Evolutionary conservation across 2,329 filamentous ascomycete species (phyloP).

Genomic region (Aspergillus sclerotialis): DNA sequence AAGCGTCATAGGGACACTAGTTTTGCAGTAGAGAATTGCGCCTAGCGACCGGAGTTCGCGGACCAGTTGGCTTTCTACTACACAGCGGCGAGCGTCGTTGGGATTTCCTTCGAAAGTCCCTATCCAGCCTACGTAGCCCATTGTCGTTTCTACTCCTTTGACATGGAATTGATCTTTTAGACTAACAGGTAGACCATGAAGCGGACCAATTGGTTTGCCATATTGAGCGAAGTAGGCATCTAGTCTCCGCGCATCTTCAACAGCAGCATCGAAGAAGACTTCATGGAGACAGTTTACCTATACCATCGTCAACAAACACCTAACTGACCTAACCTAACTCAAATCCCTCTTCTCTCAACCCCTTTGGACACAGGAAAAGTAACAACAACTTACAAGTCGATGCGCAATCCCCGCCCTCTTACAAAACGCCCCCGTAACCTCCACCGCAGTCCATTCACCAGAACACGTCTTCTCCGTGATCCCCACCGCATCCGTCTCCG

Average conservation of each 20-base stretch:
- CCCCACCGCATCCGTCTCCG: conserved; percentile 51
- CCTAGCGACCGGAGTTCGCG: conserved; percentile 48
- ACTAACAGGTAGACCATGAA: conserved; percentile 57
- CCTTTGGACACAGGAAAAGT: too few relatives aligned
- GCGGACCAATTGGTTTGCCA: conserved; percentile 46
- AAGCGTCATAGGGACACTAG: conserved; percentile 49
- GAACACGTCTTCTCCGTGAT: conserved; percentile 49
- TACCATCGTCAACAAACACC: neutral
- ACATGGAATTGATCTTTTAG: conserved; percentile 45
- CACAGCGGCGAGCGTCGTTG: too few relatives aligned
- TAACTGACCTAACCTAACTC: too few relatives aligned
- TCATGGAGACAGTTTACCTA: conserved; percentile 48
- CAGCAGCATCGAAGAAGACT: conserved; percentile 47
- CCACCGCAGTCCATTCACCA: conserved; percentile 51
- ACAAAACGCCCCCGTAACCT: conserved; percentile 51
- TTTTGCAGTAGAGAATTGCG: conserved; percentile 51
- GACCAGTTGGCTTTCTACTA: too few relatives aligned
- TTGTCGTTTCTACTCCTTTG: conserved; percentile 48
- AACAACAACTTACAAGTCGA: conserved; percentile 43
- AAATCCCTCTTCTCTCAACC: too few relatives aligned
- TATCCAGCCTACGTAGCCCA: conserved; percentile 63
- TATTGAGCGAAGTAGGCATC: conserved; percentile 41
- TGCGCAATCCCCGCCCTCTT: conserved; percentile 53
- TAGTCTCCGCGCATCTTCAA: conserved; percentile 42
- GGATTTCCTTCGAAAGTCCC: too few relatives aligned